Evolutionary conservation across 352 stramenopile genomes (phyloP).

Genomic region (Phytophthora cactorum): DNA sequence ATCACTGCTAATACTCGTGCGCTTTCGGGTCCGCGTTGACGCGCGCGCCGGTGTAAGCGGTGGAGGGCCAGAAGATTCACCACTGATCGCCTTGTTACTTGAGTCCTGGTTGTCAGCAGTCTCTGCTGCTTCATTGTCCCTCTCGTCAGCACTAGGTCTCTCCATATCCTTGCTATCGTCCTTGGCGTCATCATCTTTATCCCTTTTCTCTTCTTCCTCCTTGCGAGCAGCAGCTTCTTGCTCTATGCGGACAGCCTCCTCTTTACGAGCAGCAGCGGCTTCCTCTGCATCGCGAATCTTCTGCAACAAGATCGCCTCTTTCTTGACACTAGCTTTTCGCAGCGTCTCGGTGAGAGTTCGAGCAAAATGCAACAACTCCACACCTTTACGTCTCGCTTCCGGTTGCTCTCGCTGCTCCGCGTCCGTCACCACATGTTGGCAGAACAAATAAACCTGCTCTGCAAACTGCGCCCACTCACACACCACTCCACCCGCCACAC

Average conservation of each 20-base stretch:
- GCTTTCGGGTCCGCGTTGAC: slow-evolving; percentile 59
- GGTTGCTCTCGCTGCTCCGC: slow-evolving; percentile 53
- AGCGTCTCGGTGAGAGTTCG: slow-evolving; percentile 77
- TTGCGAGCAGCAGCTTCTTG: slow-evolving; percentile 10
- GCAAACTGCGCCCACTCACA: slow-evolving; percentile 75
- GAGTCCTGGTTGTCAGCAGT: slow-evolving; percentile 18
- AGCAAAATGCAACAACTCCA: slow-evolving; percentile 80
- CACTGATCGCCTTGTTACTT: slow-evolving; percentile 9
- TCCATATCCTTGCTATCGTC: slow-evolving; percentile 1
- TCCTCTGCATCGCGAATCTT: slow-evolving; percentile 40
- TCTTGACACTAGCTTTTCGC: slow-evolving; percentile 71
- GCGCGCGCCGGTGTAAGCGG: slow-evolving; percentile 53
- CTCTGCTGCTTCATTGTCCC: slow-evolving; percentile 1
- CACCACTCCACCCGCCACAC: slow-evolving; percentile 47
- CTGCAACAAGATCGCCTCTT: slow-evolving; percentile 62
- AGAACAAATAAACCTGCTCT: slow-evolving; percentile 77
- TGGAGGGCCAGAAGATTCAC: slow-evolving; percentile 7
- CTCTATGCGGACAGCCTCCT: slow-evolving; percentile 14
- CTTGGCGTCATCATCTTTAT: not conserved
- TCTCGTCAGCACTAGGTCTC: slow-evolving; percentile 3
- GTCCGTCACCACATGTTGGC: slow-evolving; percentile 72
- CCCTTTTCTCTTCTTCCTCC: slow-evolving; percentile 9
- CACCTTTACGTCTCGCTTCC: slow-evolving; percentile 73
- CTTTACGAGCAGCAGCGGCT: slow-evolving; percentile 23
- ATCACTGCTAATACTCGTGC: slow-evolving; percentile 53